Percentiles rank a stretch among this genome's conserved stretches.
Evolutionary conservation across 2,329 filamentous ascomycete genomes (phyloP).

Genomic region (Fusarium brevicatenulatum): DNA sequence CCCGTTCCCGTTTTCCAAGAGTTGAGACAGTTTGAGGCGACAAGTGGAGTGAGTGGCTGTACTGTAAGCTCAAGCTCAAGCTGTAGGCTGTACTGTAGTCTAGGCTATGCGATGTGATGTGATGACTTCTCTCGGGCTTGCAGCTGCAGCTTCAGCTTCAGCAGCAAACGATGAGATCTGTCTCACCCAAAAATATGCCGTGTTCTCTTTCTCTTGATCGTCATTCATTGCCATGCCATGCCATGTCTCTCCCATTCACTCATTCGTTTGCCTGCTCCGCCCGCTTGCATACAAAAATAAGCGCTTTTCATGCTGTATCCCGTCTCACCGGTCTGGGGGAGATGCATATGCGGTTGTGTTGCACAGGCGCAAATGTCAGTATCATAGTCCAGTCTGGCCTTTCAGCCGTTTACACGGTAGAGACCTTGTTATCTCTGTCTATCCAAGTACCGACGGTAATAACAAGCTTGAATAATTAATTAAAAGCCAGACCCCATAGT

Average conservation of each 20-base stretch:
- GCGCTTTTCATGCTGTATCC: neutral
- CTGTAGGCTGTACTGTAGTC: neutral
- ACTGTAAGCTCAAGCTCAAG: neutral
- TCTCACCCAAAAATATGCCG: neutral
- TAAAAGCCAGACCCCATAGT: neutral
- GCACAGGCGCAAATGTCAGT: neutral
- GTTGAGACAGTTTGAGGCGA: neutral
- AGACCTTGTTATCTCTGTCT: neutral
- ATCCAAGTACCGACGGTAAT: neutral
- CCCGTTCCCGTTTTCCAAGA: neutral
- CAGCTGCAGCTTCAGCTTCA: neutral
- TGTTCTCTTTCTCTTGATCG: neutral
- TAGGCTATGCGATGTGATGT: neutral
- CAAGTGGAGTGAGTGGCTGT: neutral
- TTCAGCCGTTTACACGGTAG: neutral
- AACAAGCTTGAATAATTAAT: neutral
- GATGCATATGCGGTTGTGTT: neutral
- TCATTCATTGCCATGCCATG: neutral
- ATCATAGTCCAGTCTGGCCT: neutral
- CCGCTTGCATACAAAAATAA: neutral
- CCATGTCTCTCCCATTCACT: neutral
- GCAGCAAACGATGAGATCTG: neutral
- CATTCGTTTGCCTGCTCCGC: neutral
- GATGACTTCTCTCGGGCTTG: neutral
- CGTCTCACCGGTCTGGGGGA: constrained; percentile 15